Conservation (phyloP, 495 filamentous ascomycete genomes). For the Antarctomyces pellizariae region DNA sequence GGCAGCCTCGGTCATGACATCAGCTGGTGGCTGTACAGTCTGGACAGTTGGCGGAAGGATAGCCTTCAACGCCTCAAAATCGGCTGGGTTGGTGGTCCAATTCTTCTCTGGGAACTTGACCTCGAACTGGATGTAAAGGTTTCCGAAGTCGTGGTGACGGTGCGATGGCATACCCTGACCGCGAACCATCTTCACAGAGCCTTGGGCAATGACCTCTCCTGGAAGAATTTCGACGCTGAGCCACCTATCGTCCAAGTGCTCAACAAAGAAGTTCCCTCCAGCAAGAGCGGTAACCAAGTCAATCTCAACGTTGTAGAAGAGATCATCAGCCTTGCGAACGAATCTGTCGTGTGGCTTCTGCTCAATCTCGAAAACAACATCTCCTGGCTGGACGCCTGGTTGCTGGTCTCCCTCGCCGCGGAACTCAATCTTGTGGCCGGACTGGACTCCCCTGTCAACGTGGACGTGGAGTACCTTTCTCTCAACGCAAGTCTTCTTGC, state of each 20-base stretch:
- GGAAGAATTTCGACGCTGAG: constrained; percentile 73
- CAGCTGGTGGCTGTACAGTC: constrained; percentile 36
- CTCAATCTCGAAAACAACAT: constrained; percentile 94
- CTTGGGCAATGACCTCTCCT: constrained; percentile 81
- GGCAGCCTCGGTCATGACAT: constrained; percentile 62
- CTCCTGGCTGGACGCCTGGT: constrained; percentile 75
- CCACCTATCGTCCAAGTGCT: constrained; percentile 96
- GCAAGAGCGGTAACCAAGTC: constrained; percentile 89
- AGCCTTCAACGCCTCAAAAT: constrained; percentile 45
- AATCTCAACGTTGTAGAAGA: constrained; percentile 88
- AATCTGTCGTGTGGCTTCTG: constrained; percentile 92
- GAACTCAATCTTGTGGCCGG: constrained; percentile 89
- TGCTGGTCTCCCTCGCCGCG: constrained; percentile 91
- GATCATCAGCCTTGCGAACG: constrained; percentile 86
- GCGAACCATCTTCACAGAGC: constrained; percentile 76
- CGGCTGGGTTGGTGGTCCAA: constrained; percentile 29
- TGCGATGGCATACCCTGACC: constrained; percentile 97
- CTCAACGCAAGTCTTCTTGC: constrained; percentile 95
- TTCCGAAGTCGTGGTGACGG: constrained; percentile 88
- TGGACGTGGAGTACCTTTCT: constrained; percentile 96
- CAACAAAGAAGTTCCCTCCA: constrained; percentile 68
- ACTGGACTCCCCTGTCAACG: constrained; percentile 83
- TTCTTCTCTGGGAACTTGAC: constrained; percentile 77
- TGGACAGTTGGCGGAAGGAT: constrained; percentile 53
- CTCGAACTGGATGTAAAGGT: constrained; percentile 92